Percentiles rank a stretch among this genome's conserved stretches.
These are phyloP conservation scores for Nicotiana tabacum DNA, from an alignment of 257 asterid genomes.

Conservation along the genomic window DNA sequence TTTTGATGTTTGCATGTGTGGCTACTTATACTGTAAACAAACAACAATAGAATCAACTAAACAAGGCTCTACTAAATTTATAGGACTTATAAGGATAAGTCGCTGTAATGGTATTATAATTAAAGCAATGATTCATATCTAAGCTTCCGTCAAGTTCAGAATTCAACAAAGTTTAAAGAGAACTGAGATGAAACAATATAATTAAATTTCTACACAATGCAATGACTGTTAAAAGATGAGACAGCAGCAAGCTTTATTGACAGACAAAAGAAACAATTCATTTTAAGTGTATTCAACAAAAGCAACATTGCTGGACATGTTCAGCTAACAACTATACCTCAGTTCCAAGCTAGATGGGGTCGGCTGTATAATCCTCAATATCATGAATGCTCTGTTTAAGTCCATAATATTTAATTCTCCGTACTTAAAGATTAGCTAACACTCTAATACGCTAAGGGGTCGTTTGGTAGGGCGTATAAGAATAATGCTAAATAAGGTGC, in stretches of 20 bases:
- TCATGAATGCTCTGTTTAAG: not conserved
- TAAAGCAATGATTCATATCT: not conserved
- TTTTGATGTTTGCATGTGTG: slow-evolving; percentile 47
- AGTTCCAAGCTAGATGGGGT: not conserved
- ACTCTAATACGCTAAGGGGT: not conserved
- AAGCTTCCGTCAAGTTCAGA: not conserved
- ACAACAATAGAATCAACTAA: not conserved
- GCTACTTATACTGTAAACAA: slow-evolving; percentile 16
- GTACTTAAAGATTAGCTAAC: not conserved
- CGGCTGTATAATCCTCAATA: not conserved
- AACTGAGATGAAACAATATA: not conserved
- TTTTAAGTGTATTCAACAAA: not conserved
- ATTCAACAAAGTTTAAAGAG: not conserved
- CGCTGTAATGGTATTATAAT: not conserved
- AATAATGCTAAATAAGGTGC: no score
- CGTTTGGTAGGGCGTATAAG: no score
- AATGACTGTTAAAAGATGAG: not conserved
- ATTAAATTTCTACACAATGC: not conserved
- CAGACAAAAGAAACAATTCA: not conserved
- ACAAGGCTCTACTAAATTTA: not conserved
- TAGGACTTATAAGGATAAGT: not conserved
- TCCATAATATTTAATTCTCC: not conserved
- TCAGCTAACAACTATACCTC: not conserved
- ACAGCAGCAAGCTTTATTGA: not conserved
- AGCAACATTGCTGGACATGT: not conserved